Percentiles rank a stretch among this genome's conserved stretches.
These are phyloP conservation scores for Gossypium rotundifolium DNA, from an alignment of 345 rosid species.

Conservation along the genomic window DNA sequence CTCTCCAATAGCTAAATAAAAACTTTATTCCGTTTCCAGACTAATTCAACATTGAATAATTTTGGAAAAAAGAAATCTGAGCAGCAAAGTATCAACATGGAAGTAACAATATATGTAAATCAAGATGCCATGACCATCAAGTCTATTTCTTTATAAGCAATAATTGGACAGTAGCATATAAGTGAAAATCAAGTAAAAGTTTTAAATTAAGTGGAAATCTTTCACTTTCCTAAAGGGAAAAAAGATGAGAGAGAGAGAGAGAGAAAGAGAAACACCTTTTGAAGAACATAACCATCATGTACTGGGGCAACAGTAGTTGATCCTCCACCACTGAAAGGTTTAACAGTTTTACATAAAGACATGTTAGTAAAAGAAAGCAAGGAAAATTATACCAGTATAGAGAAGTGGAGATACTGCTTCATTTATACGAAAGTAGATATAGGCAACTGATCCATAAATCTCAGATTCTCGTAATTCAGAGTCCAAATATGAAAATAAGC, in stretches of 20 bases:
- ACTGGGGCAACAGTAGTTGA: constrained; percentile 94
- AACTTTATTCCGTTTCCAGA: neutral
- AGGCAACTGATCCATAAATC: neutral
- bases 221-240: neutral
- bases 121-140: neutral
- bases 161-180: neutral
- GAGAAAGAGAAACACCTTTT: constrained; percentile 50
- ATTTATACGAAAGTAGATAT: neutral
- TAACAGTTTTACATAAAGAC: neutral
- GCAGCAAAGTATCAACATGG: neutral
- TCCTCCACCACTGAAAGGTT: constrained; percentile 84
- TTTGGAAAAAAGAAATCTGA: neutral
- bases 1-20: neutral
- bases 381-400: neutral
- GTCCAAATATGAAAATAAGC: no score
- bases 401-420: neutral
- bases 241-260: neutral
- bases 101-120: neutral
- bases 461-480: no score
- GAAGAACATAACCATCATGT: constrained; percentile 97
- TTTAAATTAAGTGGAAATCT: neutral
- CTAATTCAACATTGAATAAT: neutral
- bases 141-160: neutral
- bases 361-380: neutral
- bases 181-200: neutral